phyloP scores from a whole-genome alignment of 257 asterid species.

The Vinca minor region DNA sequence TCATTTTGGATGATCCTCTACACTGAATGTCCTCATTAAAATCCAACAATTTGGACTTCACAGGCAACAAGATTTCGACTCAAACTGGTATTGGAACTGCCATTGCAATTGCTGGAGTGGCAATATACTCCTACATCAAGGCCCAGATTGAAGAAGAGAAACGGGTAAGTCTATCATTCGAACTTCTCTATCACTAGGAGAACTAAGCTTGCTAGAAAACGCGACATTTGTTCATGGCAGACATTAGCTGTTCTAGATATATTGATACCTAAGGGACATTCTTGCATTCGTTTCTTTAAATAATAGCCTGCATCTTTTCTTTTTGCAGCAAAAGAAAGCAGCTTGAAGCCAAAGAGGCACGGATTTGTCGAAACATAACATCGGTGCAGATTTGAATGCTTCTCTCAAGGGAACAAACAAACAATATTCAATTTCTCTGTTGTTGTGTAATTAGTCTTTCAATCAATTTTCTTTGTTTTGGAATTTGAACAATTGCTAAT shows the following conservation, averaged over 20 bases:
- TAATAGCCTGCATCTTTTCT: neutral
- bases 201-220: neutral
- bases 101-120: conserved; percentile 96
- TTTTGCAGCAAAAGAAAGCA: conserved; percentile 60
- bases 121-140: conserved; percentile 84
- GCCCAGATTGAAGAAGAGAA: conserved; percentile 98
- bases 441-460: conserved; percentile 36
- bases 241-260: neutral
- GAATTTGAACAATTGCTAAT: conserved; percentile 24
- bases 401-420: conserved; percentile 9
- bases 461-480: conserved; percentile 25
- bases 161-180: conserved; percentile 45
- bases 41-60: conserved; percentile 6
- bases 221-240: neutral
- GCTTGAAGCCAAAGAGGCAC: conserved; percentile 39
- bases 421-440: conserved; percentile 20
- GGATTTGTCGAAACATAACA: conserved; percentile 12
- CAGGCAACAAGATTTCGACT: conserved; percentile 87
- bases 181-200: neutral
- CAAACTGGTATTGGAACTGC: conserved; percentile 94
- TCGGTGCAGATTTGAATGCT: conserved; percentile 28
- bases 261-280: neutral
- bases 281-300: neutral
- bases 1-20: neutral
- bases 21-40: conserved; percentile 5